A percentile compares a stretch with the other conserved stretches of the same genome.
These are phyloP conservation scores for Tylopilus sp. DNA, from an alignment of 768 basidiomycete genomes.

Conservation along the genomic window DNA sequence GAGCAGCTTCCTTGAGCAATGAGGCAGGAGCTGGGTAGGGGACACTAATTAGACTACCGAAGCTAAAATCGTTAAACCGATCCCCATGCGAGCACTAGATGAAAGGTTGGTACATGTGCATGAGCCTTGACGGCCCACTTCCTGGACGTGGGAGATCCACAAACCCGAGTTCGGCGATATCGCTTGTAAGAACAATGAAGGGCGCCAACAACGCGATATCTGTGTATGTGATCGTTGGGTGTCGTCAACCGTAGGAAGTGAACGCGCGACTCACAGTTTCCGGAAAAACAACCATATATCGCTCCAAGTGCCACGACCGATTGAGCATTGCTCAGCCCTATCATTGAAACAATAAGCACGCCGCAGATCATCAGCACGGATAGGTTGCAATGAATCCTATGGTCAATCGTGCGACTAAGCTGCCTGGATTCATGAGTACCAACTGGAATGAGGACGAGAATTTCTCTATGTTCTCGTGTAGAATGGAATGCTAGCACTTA, in stretches of 20 bases:
- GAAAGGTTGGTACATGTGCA: not conserved
- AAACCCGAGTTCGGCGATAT: conserved; percentile 49
- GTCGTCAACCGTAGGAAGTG: not conserved
- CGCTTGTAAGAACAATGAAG: conserved; percentile 42
- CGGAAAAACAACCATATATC: conserved; percentile 47
- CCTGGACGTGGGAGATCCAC: conserved; percentile 7
- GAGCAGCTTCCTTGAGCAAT: not conserved
- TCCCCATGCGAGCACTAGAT: not conserved
- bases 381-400: conserved; percentile 45
- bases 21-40: no score
- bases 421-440: conserved; percentile 49
- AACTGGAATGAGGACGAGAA: conserved; percentile 51
- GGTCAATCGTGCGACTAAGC: conserved; percentile 49
- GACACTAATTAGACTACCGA: conserved; percentile 22
- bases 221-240: conserved; percentile 8
- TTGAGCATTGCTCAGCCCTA: no score
- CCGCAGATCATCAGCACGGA: conserved; percentile 39
- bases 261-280: conserved; percentile 31
- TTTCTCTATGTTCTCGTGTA: conserved; percentile 40
- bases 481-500: conserved; percentile 48
- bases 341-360: no score
- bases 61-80: conserved; percentile 6
- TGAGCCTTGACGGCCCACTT: not conserved
- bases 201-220: conserved; percentile 42
- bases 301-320: conserved; percentile 38